Base-by-base conservation (phyloP, 345 rosid species). In the Salix arbutifolia region DNA sequence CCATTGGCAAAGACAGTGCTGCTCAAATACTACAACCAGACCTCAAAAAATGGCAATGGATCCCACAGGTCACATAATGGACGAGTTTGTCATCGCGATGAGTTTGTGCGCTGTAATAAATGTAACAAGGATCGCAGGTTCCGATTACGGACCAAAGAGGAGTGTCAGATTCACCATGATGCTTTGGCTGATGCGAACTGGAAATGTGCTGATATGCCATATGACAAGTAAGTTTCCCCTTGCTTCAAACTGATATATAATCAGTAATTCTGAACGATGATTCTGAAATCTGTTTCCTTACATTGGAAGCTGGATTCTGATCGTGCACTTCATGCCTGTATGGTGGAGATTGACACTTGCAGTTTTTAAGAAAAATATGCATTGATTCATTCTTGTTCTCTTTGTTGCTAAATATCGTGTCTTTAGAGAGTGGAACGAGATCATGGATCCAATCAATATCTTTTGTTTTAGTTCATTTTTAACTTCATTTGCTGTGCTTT, bases 91-190 rank as follows among this genome's bases (percentile, higher is more conserved):
- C 99, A 93, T 72, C 90, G 97, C 8, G 99, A 93, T 74, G 99
- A 93, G 79, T 92, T 93, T 84, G 86, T 94, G 77, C 70, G 74
- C 61, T 96, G 99, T 86, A 86, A 82, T 76, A 85, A 60, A 68
- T 96, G 99, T 82, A 82, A 88, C 71, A 96, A 96, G 84, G 94
- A 91, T 77, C 88, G 99, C 62, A 87, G 99, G 84, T 93, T 96
- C 78, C 89, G 97, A 33, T 69, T 92, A 80, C 84, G 95, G 46
- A 86, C 90, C 65, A 91, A 87, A 83, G 97, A 85, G 77, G 97
- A 94, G 78, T 96, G 99, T 70, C 87, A 91, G 11, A 64, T 87
- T 76, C 88, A 94, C 85, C 99, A 96, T 84, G 94, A 92, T 85
- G 97, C 98, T 76, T 76, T 87, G 82, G 90, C 87, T 44, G 90